Evolutionary conservation across 495 filamentous ascomycete genomes (phyloP).

Genomic region (Filosporella fistucella): DNA sequence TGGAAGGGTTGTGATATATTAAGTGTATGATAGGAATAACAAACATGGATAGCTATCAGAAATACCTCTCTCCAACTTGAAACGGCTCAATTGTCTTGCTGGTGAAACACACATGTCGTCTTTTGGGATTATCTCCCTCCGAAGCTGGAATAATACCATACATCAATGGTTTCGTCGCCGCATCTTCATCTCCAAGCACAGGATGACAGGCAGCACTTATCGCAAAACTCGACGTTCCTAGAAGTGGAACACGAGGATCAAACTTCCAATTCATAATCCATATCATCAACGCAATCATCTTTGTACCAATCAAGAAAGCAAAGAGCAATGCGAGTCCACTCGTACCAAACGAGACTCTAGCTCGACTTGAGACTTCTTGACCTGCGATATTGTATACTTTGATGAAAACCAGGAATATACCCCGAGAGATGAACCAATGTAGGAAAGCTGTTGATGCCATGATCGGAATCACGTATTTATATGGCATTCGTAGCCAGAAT

Average conservation of each 20-base stretch:
- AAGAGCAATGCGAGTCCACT: constrained; percentile 24
- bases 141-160: too few species aligned
- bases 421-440: constrained; percentile 26
- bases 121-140: too few species aligned
- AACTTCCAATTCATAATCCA: constrained; percentile 19
- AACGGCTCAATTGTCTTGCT: too few species aligned
- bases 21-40: too few species aligned
- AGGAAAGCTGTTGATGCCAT: neutral
- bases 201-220: constrained; percentile 46
- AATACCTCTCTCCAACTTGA: too few species aligned
- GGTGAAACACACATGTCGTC: too few species aligned
- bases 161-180: too few species aligned
- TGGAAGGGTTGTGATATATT: too few species aligned
- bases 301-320: constrained; percentile 22
- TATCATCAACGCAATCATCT: constrained; percentile 7
- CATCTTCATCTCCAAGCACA: too few species aligned
- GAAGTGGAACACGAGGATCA: constrained; percentile 32
- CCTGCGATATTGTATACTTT: constrained; percentile 13
- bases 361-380: neutral
- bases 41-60: too few species aligned
- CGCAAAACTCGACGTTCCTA: constrained; percentile 34
- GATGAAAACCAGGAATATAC: constrained; percentile 21
- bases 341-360: constrained; percentile 17
- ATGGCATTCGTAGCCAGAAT: constrained; percentile 44
- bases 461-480: constrained; percentile 25